A percentile compares a stretch with the other conserved stretches of the same genome.
Conservation (phyloP, 2,329 filamentous ascomycete genomes). For the Cordyceps militaris region DNA sequence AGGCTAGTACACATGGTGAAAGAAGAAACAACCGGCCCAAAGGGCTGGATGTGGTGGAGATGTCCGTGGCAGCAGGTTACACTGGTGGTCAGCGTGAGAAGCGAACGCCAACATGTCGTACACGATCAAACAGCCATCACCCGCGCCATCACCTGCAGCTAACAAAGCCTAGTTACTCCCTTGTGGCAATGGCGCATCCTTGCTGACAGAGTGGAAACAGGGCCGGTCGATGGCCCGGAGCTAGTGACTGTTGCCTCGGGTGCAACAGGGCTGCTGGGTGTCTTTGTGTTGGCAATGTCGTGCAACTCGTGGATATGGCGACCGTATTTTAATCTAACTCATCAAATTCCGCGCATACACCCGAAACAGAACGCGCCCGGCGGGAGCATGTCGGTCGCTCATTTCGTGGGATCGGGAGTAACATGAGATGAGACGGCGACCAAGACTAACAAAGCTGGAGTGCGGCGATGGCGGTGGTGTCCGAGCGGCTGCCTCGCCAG, state of each 20-base stretch:
- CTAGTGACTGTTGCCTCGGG: not conserved
- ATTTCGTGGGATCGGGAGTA: not conserved
- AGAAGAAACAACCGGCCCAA: not conserved
- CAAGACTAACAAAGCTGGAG: not conserved
- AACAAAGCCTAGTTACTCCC: not conserved
- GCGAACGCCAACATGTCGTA: not conserved
- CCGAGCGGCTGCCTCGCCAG: not conserved
- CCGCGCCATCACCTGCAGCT: not conserved
- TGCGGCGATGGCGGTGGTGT: not conserved
- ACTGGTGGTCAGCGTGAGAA: not conserved
- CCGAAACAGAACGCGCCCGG: not conserved
- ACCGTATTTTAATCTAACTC: not conserved
- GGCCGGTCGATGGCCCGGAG: not conserved
- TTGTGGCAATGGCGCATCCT: constrained; percentile 1
- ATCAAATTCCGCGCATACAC: too few relatives aligned
- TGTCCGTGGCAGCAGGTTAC: not conserved
- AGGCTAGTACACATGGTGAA: not conserved
- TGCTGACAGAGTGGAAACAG: constrained; percentile 1
- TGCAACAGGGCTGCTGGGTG: not conserved
- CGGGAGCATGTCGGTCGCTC: not conserved
- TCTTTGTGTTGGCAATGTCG: not conserved
- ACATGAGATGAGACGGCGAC: not conserved
- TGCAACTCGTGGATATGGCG: not conserved
- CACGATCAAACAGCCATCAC: not conserved
- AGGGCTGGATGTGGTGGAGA: not conserved